Evolutionary conservation across 257 asterid species (phyloP), one percentile per base, ranked within the genome.

Genomic region (Leptodermis oblonga): DNA sequence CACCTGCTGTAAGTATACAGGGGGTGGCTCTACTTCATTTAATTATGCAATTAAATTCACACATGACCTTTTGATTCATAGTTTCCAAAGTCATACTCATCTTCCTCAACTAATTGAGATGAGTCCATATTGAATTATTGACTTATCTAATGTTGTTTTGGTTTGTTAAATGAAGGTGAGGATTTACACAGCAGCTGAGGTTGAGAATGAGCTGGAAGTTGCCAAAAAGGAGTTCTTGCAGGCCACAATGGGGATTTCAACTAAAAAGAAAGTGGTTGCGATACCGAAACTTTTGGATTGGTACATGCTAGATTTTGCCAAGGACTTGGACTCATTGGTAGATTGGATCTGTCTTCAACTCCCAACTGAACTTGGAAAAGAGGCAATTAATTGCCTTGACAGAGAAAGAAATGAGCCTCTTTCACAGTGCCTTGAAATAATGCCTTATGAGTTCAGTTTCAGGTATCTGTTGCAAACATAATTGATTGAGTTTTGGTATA

Each of bases 311-410:
- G 98, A 92, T 76, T 92, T 92, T 65, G 96, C 96, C 0, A 86
- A 92, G 88, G 96, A 92, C 60, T 72, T 85, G 17, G 96, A 87
- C 48, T 89, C 96, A 11, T 70, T 92, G 75, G 70, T 92, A 13
- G 98, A 92, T 70, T 92, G 98, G 98, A 82, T 92, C 63, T 88
- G 96, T 73, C 89, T 87, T 55, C 90, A 92, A 70, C 73, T 92
- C 25, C 98, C 96, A 1, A 62, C 72, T 12, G 88, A 87, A 70
- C 87, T 82, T 0, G 86, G 90, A 62, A 87, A 87, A 76, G 88
- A 85, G 81, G 94, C 92, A 5, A 81, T 85, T 42, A 78, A 76
- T 76, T 88, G 95, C 75, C 79, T 90, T 5, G 95, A 88, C 76
- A 82, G 82, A 56, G 79, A 60, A 62, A 80, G 74, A 26, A 78